Evolutionary conservation across 345 rosid species (phyloP), one percentile per base, ranked within the genome.

Genomic region (Lagerstroemia speciosa): DNA sequence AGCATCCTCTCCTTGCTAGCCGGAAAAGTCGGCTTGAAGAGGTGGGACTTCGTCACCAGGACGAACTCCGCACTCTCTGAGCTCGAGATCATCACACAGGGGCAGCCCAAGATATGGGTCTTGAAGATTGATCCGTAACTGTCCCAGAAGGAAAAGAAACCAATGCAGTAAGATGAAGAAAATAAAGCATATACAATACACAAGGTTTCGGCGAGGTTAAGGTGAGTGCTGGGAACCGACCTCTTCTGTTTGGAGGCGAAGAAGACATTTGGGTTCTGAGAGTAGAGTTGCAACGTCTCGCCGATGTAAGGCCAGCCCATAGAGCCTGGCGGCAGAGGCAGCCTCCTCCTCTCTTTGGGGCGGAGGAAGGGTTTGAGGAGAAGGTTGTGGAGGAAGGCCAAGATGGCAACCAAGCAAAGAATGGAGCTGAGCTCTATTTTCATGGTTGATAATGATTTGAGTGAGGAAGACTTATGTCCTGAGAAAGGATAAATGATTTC

Each of bases 1-100:
- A 92, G 27, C 90, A 89, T 86, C 83, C 88, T 85, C 81, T 92
- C 98, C 78, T 92, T 92, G 65, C 94, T 89, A 3, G 89, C 91
- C 0, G 96, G 98, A 62, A 86, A 92, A 63, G 94, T 89, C 5
- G 98, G 98, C 75, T 92, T 89, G 79, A 92, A 92, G 60, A 92
- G 88, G 72, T 88, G 79, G 29, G 94, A 75, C 64, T 72, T 82
- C 1, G 91, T 92, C 5, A 76, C 86, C 0, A 89, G 88, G 17
- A 92, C 98, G 37, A 86, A 85, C 78, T 82, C 88, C 0, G 89
- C 92, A 22, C 94, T 96, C 34, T 89, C 96, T 1, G 98, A 89
- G 75, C 91, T 86, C 5, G 98, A 85, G 22, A 92, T 80, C 96
- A 92, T 88, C 57, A 89, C 94, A 71, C 98, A 89, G 29, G 92